Conservation (phyloP, 2,329 filamentous ascomycete genomes). For the Aspergillus sp. region DNA sequence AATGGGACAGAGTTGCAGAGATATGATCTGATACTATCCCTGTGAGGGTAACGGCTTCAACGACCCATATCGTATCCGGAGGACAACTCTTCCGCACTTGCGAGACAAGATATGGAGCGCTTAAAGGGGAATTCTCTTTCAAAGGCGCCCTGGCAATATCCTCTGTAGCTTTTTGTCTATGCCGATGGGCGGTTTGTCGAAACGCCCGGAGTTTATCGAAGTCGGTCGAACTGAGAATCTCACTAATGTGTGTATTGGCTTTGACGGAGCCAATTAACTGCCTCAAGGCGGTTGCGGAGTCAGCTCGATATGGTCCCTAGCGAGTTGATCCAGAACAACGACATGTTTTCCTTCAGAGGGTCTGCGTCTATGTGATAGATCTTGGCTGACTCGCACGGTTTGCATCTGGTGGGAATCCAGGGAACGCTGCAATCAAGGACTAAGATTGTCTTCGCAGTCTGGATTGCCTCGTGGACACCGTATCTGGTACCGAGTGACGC, state of each 20-base stretch:
- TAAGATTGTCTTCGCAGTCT: slow-evolving; percentile 68
- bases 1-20: slow-evolving; percentile 53
- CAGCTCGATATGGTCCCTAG: slow-evolving; percentile 54
- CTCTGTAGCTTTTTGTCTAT: no score
- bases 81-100: neutral
- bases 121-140: neutral
- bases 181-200: neutral
- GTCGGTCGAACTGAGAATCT: slow-evolving; percentile 1
- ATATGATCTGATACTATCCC: slow-evolving; percentile 58
- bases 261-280: neutral
- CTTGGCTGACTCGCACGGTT: slow-evolving; percentile 44
- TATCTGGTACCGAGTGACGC: slow-evolving; percentile 61
- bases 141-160: no score
- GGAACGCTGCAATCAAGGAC: slow-evolving; percentile 82
- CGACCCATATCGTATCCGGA: slow-evolving; percentile 8
- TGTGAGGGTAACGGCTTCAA: slow-evolving; percentile 37
- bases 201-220: neutral
- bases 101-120: slow-evolving; percentile 2
- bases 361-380: slow-evolving; percentile 58
- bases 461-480: slow-evolving; percentile 62
- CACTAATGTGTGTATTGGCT: neutral
- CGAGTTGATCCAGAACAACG: slow-evolving; percentile 56
- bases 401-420: slow-evolving; percentile 69
- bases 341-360: slow-evolving; percentile 60
- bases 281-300: slow-evolving; percentile 20